Evolutionary conservation across 1,284 basidiomycete species (phyloP).

Genomic region (Coniferiporia sulphurascens): DNA sequence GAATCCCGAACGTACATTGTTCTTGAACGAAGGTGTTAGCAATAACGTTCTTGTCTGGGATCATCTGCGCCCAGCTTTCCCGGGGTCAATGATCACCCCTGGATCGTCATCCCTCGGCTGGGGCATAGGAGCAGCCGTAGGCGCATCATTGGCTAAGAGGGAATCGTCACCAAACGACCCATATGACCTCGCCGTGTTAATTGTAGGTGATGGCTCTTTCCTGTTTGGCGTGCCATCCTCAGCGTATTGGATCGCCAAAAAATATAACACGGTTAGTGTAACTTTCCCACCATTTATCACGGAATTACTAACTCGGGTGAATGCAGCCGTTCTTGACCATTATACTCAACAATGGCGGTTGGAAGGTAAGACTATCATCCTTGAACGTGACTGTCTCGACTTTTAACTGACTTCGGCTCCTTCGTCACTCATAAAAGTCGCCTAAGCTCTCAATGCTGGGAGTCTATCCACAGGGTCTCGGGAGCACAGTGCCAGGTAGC

Average conservation of each 20-base stretch:
- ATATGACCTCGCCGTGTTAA: conserved; percentile 48
- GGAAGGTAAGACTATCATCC: conserved; percentile 41
- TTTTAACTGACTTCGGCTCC: no score
- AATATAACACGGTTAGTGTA: conserved; percentile 54
- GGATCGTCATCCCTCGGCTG: conserved; percentile 63
- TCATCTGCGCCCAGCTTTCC: conserved; percentile 48
- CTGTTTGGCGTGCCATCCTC: conserved; percentile 63
- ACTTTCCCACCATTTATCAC: not conserved
- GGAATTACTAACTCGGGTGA: not conserved
- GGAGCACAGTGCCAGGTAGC: conserved; percentile 40
- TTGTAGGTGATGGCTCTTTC: conserved; percentile 67
- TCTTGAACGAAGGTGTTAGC: conserved; percentile 62
- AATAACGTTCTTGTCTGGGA: conserved; percentile 51
- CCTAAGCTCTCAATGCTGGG: conserved; percentile 61
- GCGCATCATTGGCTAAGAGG: conserved; percentile 45
- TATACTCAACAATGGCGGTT: conserved; percentile 67
- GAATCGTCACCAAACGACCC: conserved; percentile 12
- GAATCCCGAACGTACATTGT: conserved; percentile 35
- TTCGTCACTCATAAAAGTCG: conserved; percentile 31
- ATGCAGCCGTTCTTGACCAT: conserved; percentile 64
- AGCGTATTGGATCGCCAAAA: conserved; percentile 65
- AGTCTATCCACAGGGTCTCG: conserved; percentile 56
- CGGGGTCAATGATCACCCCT: conserved; percentile 47
- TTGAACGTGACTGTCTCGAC: not conserved
- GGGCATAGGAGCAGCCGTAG: conserved; percentile 59